A percentile compares a stretch with the other conserved stretches of the same genome.
phyloP scores from a whole-genome alignment of 176 grass and related monocot genomes.

The Triticum monococcum region DNA sequence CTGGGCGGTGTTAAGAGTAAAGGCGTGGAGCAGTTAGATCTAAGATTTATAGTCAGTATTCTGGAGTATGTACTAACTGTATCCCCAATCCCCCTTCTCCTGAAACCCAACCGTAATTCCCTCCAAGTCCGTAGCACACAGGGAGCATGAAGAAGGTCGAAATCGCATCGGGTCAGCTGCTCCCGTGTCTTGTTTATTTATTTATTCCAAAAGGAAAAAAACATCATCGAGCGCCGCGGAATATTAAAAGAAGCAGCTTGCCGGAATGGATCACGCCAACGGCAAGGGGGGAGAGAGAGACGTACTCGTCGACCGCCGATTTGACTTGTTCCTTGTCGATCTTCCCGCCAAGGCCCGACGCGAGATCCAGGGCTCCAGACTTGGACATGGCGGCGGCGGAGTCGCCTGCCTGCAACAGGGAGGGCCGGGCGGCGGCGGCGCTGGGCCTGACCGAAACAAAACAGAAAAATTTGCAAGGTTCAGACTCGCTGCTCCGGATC shows the following conservation, averaged over 20 bases:
- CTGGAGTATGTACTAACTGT: no score
- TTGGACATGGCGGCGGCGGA: slow-evolving; percentile 44
- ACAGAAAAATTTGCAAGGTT: not conserved
- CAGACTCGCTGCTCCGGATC: not conserved
- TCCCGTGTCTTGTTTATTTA: not conserved
- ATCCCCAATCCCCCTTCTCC: no score
- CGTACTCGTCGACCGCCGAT: slow-evolving; percentile 63
- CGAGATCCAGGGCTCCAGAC: slow-evolving; percentile 59
- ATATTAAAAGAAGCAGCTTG: not conserved
- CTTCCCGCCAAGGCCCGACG: slow-evolving; percentile 56
- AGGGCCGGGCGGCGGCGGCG: not conserved
- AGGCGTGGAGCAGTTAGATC: no score
- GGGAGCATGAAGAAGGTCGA: not conserved
- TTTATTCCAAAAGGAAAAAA: not conserved
- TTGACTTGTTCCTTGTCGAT: slow-evolving; percentile 56
- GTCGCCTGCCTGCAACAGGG: not conserved
- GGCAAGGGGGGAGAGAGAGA: not conserved
- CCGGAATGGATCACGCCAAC: not conserved
- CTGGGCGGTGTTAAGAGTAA: no score
- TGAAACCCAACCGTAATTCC: no score
- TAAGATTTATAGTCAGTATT: no score
- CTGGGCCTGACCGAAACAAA: not conserved
- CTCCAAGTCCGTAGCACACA: no score
- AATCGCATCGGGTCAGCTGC: not conserved
- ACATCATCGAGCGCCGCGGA: not conserved